Evolutionary conservation across 1,284 basidiomycete genomes (phyloP), one percentile per base, ranked within the genome.

Genomic region (Leucoagaricus sp.): DNA sequence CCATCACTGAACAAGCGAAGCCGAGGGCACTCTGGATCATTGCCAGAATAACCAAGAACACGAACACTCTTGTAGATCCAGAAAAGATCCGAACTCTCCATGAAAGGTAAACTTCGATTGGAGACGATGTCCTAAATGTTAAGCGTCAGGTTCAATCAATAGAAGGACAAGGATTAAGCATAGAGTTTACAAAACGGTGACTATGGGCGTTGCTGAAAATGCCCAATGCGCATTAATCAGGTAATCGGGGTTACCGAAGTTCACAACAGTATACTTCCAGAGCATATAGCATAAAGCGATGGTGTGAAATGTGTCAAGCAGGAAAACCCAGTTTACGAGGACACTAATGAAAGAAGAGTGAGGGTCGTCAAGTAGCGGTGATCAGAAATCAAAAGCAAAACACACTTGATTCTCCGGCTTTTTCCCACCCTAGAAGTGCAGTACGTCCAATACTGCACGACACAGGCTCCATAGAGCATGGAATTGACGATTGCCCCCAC

Each of bases 31-130:
- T 65, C 49, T 71, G 68, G 8, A 64, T 64, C 5, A 63, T 31
- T 2, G 70, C 63, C 26, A 71, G 49, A 1, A 58, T 29, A 6
- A 63, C 46, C 38, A 72, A 60, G n/a, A 49, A 60, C 15, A 58
- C 46, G 47, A 67, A 71, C 2, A 70, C 60, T 33, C 57, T 42
- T 38, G 47, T 59, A 2, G 68, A 69, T 3, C 61, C 55, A 2
- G 70, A 67, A 36, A 72, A 65, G 21, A 62, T 60, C 46, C 59
- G 63, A 47, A 74, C 69, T n/a, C 72, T 67, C 65, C 64, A 69
- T 1, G 69, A 67, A 41, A 74, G 67, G 57, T 68, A 73, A 15
- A 69, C 53, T 58, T 74, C 70, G 15, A 72, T 71, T 3, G 71
- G 72, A 17, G 66, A 67, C 5, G 71, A 69, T 2, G 70, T 68